Evolutionary conservation across 2,329 filamentous ascomycete species (phyloP).

Genomic region (Tolypocladium ophioglossoides): DNA sequence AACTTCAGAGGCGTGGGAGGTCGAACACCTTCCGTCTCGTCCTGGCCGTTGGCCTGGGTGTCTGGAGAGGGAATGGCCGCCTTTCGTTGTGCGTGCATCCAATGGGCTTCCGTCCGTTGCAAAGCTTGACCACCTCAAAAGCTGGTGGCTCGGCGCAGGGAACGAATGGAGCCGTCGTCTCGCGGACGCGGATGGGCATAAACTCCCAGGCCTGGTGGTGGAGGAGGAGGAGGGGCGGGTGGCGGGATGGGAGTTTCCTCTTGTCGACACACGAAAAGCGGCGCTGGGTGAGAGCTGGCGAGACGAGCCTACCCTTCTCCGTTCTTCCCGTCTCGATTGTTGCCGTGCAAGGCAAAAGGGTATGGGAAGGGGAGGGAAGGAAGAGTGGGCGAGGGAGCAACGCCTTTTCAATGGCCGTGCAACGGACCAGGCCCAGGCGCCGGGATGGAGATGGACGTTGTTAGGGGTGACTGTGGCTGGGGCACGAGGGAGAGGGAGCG

Average conservation of each 20-base stretch:
- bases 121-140: neutral
- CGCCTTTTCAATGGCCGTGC: slow-evolving; percentile 29
- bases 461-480: slow-evolving; percentile 20
- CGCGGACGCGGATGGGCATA: neutral
- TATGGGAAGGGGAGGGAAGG: neutral
- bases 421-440: slow-evolving; percentile 12
- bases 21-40: neutral
- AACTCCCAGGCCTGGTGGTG: neutral
- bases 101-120: neutral
- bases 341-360: slow-evolving; percentile 4
- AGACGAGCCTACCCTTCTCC: slow-evolving; percentile 1
- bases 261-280: neutral
- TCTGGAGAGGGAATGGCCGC: neutral
- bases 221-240: neutral
- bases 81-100: slow-evolving; percentile 5
- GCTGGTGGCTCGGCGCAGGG: neutral
- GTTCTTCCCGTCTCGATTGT: slow-evolving; percentile 5
- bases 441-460: slow-evolving; percentile 19
- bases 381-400: slow-evolving; percentile 22
- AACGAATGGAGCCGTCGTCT: neutral
- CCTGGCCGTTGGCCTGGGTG: neutral
- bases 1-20: neutral
- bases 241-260: neutral
- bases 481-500: too few species aligned
- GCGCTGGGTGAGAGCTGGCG: neutral